Percentiles rank a stretch among this genome's conserved stretches.
These are phyloP conservation scores for Trametes polyzona DNA, from an alignment of 1,284 basidiomycete genomes.

Conservation along the genomic window DNA sequence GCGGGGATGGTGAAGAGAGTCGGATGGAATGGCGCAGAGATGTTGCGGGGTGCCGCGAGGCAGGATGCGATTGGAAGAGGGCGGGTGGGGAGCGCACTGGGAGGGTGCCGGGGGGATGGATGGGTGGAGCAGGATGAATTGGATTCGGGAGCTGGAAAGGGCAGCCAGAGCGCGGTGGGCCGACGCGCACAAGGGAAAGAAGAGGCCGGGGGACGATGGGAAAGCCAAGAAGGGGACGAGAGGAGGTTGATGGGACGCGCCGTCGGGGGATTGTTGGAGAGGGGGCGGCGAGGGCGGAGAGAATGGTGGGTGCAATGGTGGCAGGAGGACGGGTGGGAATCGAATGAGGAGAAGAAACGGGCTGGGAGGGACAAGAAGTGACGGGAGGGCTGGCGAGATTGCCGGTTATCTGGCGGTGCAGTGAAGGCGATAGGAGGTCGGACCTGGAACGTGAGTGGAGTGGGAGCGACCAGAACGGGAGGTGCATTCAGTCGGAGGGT, in stretches of 20 bases:
- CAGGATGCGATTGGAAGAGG: slow-evolving; percentile 20
- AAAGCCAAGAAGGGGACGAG: slow-evolving; percentile 11
- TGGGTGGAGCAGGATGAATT: slow-evolving; percentile 16
- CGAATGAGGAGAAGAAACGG: slow-evolving; percentile 1
- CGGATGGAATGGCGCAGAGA: slow-evolving; percentile 15
- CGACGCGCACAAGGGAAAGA: background rate
- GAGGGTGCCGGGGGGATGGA: slow-evolving; percentile 15
- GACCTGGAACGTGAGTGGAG: slow-evolving; percentile 25
- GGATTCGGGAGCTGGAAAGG: slow-evolving; percentile 12
- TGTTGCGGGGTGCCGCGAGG: slow-evolving; percentile 21
- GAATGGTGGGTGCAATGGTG: slow-evolving; percentile 5
- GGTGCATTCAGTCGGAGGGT: slow-evolving; percentile 6
- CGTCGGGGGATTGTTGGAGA: slow-evolving; percentile 4
- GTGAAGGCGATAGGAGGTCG: slow-evolving; percentile 24
- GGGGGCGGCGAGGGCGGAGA: slow-evolving; percentile 11
- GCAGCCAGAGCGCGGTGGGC: slow-evolving; percentile 9
- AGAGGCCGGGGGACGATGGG: slow-evolving; percentile 6
- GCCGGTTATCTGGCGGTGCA: slow-evolving; percentile 19
- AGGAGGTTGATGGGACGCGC: slow-evolving; percentile 3
- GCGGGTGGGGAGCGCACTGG: background rate
- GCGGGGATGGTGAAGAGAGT: slow-evolving; percentile 7
- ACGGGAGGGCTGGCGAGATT: slow-evolving; percentile 20
- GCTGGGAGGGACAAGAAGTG: slow-evolving; percentile 4
- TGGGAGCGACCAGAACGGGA: slow-evolving; percentile 15
- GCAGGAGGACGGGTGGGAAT: slow-evolving; percentile 10